Percentiles rank a stretch among this genome's conserved stretches.
Evolutionary conservation across 2,329 filamentous ascomycete genomes (phyloP).

Genomic region (Trichoderma breve): DNA sequence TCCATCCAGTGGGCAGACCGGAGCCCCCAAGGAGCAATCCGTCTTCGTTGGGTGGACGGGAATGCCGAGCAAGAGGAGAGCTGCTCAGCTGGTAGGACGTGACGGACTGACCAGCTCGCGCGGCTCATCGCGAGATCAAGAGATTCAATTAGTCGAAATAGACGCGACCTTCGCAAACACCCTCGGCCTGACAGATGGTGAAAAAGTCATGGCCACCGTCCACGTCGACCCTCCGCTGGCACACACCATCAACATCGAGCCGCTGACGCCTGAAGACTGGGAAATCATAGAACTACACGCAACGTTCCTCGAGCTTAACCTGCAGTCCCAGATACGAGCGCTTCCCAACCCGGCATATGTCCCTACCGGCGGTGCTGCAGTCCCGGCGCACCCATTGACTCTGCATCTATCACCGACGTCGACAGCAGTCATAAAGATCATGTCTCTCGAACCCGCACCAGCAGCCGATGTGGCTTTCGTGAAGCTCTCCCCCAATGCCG

Average conservation of each 20-base stretch:
- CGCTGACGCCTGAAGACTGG: constrained; percentile 93
- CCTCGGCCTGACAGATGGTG: constrained; percentile 74
- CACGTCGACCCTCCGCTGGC: constrained; percentile 89
- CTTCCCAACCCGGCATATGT: constrained; percentile 78
- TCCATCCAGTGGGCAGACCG: constrained; percentile 44
- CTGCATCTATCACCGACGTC: constrained; percentile 93
- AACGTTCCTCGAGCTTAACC: constrained; percentile 90
- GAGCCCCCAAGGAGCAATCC: constrained; percentile 58
- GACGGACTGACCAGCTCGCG: constrained; percentile 66
- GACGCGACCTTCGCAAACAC: constrained; percentile 80
- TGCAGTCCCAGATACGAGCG: constrained; percentile 88
- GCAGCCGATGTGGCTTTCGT: constrained; percentile 72
- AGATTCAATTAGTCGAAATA: constrained; percentile 75
- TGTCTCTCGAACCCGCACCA: constrained; percentile 75
- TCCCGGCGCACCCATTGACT: constrained; percentile 74
- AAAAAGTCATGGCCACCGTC: constrained; percentile 69
- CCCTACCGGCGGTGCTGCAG: constrained; percentile 47
- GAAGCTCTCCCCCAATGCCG: constrained; percentile 89
- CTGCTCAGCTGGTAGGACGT: constrained; percentile 68
- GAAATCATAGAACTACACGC: constrained; percentile 98
- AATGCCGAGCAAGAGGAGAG: constrained; percentile 87
- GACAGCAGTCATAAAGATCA: constrained; percentile 85
- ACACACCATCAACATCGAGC: constrained; percentile 95
- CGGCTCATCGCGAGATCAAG: constrained; percentile 66
- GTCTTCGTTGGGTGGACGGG: constrained; percentile 95